Percentiles rank a stretch among this genome's conserved stretches.
These are phyloP conservation scores for Trametes pubescens DNA, from an alignment of 1,284 basidiomycete species.

Conservation along the genomic window DNA sequence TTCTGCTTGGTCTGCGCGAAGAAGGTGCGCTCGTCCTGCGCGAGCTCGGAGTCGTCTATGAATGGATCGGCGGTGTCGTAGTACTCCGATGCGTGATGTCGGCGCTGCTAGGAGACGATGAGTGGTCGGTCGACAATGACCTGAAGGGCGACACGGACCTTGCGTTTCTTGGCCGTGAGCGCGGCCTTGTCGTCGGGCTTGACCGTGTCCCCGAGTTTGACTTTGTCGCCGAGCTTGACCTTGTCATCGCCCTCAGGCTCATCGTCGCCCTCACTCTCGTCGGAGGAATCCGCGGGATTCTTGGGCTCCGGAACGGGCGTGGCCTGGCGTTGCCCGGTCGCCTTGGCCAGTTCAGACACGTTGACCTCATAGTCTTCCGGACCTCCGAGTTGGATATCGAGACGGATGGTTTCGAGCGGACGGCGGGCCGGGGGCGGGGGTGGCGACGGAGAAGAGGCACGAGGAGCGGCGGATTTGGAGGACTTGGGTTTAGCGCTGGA, in stretches of 20 bases:
- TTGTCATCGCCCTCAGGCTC: slow-evolving; percentile 44
- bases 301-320: slow-evolving; percentile 58
- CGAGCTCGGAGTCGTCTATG: slow-evolving; percentile 96
- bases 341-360: slow-evolving; percentile 63
- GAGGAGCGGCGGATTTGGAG: slow-evolving; percentile 52
- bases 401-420: slow-evolving; percentile 70
- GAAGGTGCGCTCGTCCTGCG: slow-evolving; percentile 88
- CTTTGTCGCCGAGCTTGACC: slow-evolving; percentile 46
- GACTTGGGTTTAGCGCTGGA: slow-evolving; percentile 53
- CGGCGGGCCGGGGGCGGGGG: slow-evolving; percentile 60
- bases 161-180: slow-evolving; percentile 46
- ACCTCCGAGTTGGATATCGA: slow-evolving; percentile 74
- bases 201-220: slow-evolving; percentile 45
- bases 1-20: slow-evolving; percentile 94
- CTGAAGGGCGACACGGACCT: slow-evolving; percentile 42
- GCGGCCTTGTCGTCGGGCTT: slow-evolving; percentile 45
- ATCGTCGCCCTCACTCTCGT: slow-evolving; percentile 59
- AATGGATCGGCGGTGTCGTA: slow-evolving; percentile 95
- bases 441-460: slow-evolving; percentile 68
- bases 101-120: slow-evolving; percentile 42
- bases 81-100: slow-evolving; percentile 72
- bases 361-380: slow-evolving; percentile 79
- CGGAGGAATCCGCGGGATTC: slow-evolving; percentile 49
- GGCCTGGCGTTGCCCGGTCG: slow-evolving; percentile 68
- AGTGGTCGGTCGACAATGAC: slow-evolving; percentile 10